Conservation (phyloP, 164 flowering plant species). For the Dillenia suffruticosa region DNA sequence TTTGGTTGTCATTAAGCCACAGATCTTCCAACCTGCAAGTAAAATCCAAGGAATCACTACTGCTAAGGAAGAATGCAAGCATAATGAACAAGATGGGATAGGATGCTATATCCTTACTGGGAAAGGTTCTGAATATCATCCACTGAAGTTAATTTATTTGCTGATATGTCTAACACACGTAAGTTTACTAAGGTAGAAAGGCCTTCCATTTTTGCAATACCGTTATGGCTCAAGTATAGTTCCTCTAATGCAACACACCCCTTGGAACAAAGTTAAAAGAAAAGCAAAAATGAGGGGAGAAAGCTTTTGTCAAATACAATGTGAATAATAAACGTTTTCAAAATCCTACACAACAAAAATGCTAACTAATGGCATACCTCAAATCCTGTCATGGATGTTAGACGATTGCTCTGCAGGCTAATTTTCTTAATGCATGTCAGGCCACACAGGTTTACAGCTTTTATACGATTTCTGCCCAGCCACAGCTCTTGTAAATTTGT, state of each 20-base stretch:
- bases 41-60: background rate
- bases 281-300: background rate
- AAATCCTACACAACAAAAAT: background rate
- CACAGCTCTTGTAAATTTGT: constrained; percentile 82
- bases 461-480: constrained; percentile 91
- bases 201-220: constrained; percentile 92
- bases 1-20: constrained; percentile 96
- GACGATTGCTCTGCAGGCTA: constrained; percentile 95
- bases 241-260: constrained; percentile 91
- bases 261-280: constrained; percentile 25
- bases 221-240: constrained; percentile 96
- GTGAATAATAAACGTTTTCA: too few species aligned
- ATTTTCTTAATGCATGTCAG: constrained; percentile 76
- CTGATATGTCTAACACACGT: constrained; percentile 77
- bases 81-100: background rate
- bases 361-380: constrained; percentile 40
- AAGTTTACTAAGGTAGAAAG: constrained; percentile 73
- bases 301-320: background rate
- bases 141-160: constrained; percentile 75
- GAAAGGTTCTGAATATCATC: constrained; percentile 67
- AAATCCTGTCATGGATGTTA: constrained; percentile 87
- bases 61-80: background rate
- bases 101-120: constrained; percentile 26
- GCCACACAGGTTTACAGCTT: constrained; percentile 72
- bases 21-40: constrained; percentile 83